Evolutionary conservation across 1,284 basidiomycete species (phyloP).

Genomic region (Ustilago loliicola): DNA sequence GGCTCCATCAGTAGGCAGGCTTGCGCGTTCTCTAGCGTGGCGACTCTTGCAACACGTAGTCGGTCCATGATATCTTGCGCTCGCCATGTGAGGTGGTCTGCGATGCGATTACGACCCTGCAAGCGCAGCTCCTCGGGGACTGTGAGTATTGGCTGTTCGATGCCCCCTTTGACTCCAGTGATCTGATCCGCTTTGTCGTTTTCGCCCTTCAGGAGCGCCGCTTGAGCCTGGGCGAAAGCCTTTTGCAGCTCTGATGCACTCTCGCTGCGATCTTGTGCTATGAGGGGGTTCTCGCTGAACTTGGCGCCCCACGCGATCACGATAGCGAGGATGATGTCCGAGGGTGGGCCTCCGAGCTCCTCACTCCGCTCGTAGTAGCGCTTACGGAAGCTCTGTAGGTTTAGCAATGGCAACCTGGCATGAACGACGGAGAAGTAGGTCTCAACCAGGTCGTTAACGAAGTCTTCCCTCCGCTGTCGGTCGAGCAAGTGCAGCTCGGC

Average conservation of each 20-base stretch:
- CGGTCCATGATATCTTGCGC: slow-evolving; percentile 75
- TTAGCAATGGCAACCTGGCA: slow-evolving; percentile 53
- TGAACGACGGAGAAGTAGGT: slow-evolving; percentile 62
- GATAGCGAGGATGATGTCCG: slow-evolving; percentile 83
- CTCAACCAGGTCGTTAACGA: slow-evolving; percentile 58
- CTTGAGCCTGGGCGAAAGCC: slow-evolving; percentile 43
- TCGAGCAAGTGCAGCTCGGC: slow-evolving; percentile 52
- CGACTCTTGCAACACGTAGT: slow-evolving; percentile 83
- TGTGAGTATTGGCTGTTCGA: slow-evolving; percentile 52
- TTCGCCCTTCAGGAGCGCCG: slow-evolving; percentile 46
- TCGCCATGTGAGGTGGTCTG: slow-evolving; percentile 79
- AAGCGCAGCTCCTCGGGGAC: slow-evolving; percentile 43
- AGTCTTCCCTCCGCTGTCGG: slow-evolving; percentile 46
- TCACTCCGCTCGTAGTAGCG: slow-evolving; percentile 43
- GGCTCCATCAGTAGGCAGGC: slow-evolving; percentile 57
- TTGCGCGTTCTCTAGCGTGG: slow-evolving; percentile 81
- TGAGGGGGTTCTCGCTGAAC: slow-evolving; percentile 86
- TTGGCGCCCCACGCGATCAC: slow-evolving; percentile 93
- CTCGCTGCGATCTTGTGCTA: slow-evolving; percentile 81
- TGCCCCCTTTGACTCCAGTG: slow-evolving; percentile 50
- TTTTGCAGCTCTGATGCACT: slow-evolving; percentile 70
- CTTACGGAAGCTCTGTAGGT: slow-evolving; percentile 50
- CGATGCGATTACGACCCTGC: slow-evolving; percentile 79
- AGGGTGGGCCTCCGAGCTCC: slow-evolving; percentile 63
- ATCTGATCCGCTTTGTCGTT: slow-evolving; percentile 45